Conservation (phyloP, 306 rosid genomes). For the Vachellia collinsii region DNA sequence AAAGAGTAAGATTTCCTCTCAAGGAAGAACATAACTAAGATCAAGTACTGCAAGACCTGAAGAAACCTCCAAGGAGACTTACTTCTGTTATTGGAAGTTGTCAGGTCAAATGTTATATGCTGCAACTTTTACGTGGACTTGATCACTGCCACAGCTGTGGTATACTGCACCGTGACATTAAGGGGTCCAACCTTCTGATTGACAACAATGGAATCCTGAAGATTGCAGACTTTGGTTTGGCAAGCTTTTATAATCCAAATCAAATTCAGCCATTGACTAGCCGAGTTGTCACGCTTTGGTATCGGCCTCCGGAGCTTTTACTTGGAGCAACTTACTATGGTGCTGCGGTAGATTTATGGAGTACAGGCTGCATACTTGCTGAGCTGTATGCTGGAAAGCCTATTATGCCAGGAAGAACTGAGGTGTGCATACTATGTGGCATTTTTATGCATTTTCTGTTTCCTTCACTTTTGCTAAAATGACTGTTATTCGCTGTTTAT, state of each 20-base stretch:
- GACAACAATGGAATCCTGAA: conserved; percentile 49
- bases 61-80: conserved; percentile 6
- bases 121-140: conserved; percentile 50
- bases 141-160: conserved; percentile 58
- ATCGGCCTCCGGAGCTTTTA: conserved; percentile 57
- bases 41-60: background rate
- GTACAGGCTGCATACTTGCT: conserved; percentile 60
- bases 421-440: conserved; percentile 37
- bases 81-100: conserved; percentile 26
- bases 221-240: conserved; percentile 59
- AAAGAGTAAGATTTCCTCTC: background rate
- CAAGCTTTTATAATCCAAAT: conserved; percentile 52
- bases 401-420: conserved; percentile 61
- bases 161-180: conserved; percentile 59
- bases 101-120: conserved; percentile 58
- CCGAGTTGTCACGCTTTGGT: conserved; percentile 58
- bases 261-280: conserved; percentile 56
- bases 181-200: conserved; percentile 55
- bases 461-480: background rate
- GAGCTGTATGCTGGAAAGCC: conserved; percentile 59
- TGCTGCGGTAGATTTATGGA: conserved; percentile 56
- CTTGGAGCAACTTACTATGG: conserved; percentile 59
- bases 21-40: background rate
- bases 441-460: background rate
- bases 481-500: background rate